Percentiles rank a stretch among this genome's conserved stretches.
Evolutionary conservation across 176 grass and related monocot species (phyloP).

Genomic region (Phragmites australis): DNA sequence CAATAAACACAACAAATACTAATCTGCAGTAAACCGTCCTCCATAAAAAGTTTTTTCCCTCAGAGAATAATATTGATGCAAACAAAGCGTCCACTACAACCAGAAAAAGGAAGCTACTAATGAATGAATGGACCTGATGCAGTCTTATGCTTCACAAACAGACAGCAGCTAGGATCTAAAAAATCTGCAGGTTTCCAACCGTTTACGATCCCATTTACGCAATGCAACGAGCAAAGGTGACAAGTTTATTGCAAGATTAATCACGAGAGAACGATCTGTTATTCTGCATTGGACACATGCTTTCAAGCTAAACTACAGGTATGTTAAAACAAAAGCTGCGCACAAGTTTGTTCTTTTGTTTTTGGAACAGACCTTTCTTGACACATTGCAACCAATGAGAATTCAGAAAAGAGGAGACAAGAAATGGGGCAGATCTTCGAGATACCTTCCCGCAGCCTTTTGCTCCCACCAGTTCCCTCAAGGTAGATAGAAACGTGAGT

Average conservation of each 20-base stretch:
- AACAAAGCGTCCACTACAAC: slow-evolving; percentile 25
- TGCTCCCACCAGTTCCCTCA: slow-evolving; percentile 2
- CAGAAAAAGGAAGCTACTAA: not conserved
- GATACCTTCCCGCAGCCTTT: slow-evolving; percentile 36
- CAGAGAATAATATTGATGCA: slow-evolving; percentile 23
- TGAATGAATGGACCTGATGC: slow-evolving; percentile 18
- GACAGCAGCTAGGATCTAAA: not conserved
- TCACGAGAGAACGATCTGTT: not conserved
- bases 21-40: slow-evolving; percentile 19
- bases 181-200: slow-evolving; percentile 3
- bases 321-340: slow-evolving; percentile 8
- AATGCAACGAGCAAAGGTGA: slow-evolving; percentile 19
- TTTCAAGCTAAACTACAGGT: slow-evolving; percentile 7
- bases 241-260: not conserved
- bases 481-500: slow-evolving; percentile 19
- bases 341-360: slow-evolving; percentile 10
- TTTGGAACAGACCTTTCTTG: slow-evolving; percentile 29
- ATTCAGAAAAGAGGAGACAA: slow-evolving; percentile 10
- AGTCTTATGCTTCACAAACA: not conserved
- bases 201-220: slow-evolving; percentile 2
- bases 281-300: not conserved
- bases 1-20: not conserved
- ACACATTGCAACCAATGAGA: not conserved
- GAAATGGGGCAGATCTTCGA: slow-evolving; percentile 36
- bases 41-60: slow-evolving; percentile 29